Evolutionary conservation across 305 asterid genomes (phyloP), one percentile per base, ranked within the genome.

Genomic region (Fraxinus dipetala): DNA sequence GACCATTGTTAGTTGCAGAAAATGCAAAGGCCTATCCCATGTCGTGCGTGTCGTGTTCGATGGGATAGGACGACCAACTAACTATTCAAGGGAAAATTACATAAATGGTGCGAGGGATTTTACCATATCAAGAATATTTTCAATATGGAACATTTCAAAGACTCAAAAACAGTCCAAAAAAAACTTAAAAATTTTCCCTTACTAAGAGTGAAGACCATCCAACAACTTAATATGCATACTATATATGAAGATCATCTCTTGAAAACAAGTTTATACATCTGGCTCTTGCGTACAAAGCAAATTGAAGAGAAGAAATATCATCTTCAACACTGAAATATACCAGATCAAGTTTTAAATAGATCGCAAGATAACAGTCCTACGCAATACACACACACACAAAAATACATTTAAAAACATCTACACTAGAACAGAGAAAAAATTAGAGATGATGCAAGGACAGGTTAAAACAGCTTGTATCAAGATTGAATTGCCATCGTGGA

Each of bases 391-490:
- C 10, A 40, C 6, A 36, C 0, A 35, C 0, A 35, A 1, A 72
- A 32, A 30, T 13, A 31, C 34, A 65, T 5, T 1, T 0, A 10
- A 10, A 65, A 65, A 10, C 43, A 72, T 38, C 8, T 9, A 74
- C 20, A 76, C 8, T 6, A 79, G 76, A 59, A 31, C 45, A 9
- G 6, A 32, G 18, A 79, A 36, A 22, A 38, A 54, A 3, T 4
- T 51, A 16, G 18, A 51, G 61, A 51, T 51, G 22, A 51, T 16
- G 61, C 5, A 16, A n/a, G 2, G 63, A 73, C 85, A 56, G 81
- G 18, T 34, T 82, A 22, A 76, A 61, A 69, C 86, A 73, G 84
- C 86, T 78, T 75, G 76, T 72, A 85, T 90, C 94, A 92, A 51
- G 91, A 82, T 56, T 86, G 81, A 40, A 70, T 63, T 65, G 87